These are phyloP conservation scores for Dioscorea dumetorum DNA, from an alignment of 106 monocot species.

Conservation along the genomic window DNA sequence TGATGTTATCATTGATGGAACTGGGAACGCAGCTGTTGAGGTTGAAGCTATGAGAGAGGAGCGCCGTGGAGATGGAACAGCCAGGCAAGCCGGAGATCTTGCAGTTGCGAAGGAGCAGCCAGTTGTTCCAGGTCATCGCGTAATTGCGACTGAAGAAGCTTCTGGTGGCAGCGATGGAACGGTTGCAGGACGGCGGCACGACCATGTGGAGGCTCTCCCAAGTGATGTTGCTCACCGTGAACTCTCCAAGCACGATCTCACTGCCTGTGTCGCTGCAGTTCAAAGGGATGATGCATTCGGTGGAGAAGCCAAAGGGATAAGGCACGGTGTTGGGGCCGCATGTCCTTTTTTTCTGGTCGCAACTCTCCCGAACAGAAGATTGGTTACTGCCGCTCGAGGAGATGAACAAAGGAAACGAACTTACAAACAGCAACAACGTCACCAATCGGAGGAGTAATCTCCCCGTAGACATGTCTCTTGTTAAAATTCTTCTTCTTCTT, in stretches of 20 bases:
- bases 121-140: background rate
- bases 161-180: background rate
- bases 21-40: slow-evolving; percentile 1
- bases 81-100: background rate
- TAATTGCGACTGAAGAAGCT: background rate
- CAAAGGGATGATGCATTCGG: slow-evolving; percentile 22
- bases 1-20: slow-evolving; percentile 9
- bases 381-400: too few species aligned
- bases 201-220: background rate
- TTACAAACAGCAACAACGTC: too few species aligned
- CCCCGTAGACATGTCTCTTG: too few species aligned
- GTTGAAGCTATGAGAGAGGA: background rate
- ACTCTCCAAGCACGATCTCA: slow-evolving; percentile 1
- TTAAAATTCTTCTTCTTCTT: too few species aligned
- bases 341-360: background rate
- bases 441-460: too few species aligned
- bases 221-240: slow-evolving; percentile 6
- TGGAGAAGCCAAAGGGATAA: slow-evolving; percentile 69
- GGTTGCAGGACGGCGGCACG: slow-evolving; percentile 8
- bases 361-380: too few species aligned
- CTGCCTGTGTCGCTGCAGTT: slow-evolving; percentile 14
- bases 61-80: background rate
- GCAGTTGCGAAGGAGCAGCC: background rate
- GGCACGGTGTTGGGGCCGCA: slow-evolving; percentile 37
- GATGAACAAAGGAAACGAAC: too few species aligned